These are phyloP conservation scores for Boehmeria nivea DNA, from an alignment of 306 rosid species.

Conservation along the genomic window DNA sequence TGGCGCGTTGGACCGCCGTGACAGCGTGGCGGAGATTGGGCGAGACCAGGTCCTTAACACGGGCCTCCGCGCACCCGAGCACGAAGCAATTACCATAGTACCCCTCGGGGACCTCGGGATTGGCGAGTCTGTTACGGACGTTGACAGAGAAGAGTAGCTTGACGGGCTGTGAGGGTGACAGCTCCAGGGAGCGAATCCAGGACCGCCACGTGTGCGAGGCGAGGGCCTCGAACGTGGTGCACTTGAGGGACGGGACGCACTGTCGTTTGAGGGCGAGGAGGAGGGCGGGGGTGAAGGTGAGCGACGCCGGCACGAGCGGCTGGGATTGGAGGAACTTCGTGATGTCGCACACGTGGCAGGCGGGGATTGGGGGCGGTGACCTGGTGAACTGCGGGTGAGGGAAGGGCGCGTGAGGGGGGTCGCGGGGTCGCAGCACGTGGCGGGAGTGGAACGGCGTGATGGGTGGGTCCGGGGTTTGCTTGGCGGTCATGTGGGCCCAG, in stretches of 20 bases:
- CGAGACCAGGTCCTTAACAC: conserved; percentile 33
- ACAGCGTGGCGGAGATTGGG: conserved; percentile 42
- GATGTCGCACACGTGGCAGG: conserved; percentile 27
- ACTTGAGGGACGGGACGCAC: conserved; percentile 52
- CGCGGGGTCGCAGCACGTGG: conserved; percentile 47
- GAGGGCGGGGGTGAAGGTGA: conserved; percentile 39
- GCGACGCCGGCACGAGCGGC: conserved; percentile 49
- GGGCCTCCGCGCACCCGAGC: conserved; percentile 56
- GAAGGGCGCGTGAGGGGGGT: conserved; percentile 26
- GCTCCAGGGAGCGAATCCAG: conserved; percentile 55
- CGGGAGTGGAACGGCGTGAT: conserved; percentile 48
- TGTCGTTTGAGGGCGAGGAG: conserved; percentile 52
- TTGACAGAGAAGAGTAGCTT: conserved; percentile 79
- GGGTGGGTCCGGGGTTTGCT: conserved; percentile 22
- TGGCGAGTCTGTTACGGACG: conserved; percentile 26
- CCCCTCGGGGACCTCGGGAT: conserved; percentile 41
- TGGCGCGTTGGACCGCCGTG: conserved; percentile 54
- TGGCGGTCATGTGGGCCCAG: conserved; percentile 56
- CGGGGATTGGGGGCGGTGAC: conserved; percentile 8
- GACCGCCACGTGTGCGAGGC: conserved; percentile 92
- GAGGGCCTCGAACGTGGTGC: conserved; percentile 65
- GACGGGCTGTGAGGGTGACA: conserved; percentile 25
- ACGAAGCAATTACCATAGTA: conserved; percentile 77
- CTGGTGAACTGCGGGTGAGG: conserved; percentile 41
- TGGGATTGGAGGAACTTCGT: conserved; percentile 49